Base-by-base conservation (phyloP, 257 asterid species). In the Apocynum venetum region DNA sequence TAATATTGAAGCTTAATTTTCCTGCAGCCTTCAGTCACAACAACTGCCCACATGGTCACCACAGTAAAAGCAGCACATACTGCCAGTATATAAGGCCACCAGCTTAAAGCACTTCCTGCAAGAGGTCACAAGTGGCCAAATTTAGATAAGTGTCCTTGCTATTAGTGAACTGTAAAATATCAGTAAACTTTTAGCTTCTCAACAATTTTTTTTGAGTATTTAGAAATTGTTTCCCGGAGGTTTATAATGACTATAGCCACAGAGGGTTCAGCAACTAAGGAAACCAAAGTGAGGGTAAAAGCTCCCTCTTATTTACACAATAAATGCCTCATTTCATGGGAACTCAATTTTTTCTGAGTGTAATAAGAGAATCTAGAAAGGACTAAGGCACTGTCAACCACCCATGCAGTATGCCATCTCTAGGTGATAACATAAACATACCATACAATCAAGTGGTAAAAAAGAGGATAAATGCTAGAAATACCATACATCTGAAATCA, bases 21-120 rank as follows among this genome's bases (percentile, higher is more conserved):
- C 91, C 99, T 87, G 89, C 97, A 96, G 78, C 98, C 96, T 89
- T 96, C 99, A 36, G 97, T 96, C 64, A 96, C 93, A 36, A 93
- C 83, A 40, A 96, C 97, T 0, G 99, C 99, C 97, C 96, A 96
- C 96, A 96, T 90, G 41, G 98, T 93, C 79, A 93, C 96, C 48
- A 96, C 52, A 61, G 92, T 88, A 81, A 93, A 96, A 81, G 90
- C 81, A 72, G 97, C 98, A 70, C 88, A 80, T 71, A 96, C 92
- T 9, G 87, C 90, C 74, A 96, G 86, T 43, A 90, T 80, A 76
- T 93, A 93, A 12, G 94, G 98, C 93, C 91, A 87, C 91, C 94
- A 90, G 91, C 90, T 91, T 83, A 86, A 84, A 70, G 97, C 82
- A 85, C 92, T 91, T 82, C 89, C 99, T 96, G 99, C 81, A 86